A percentile compares a stretch with the other conserved stretches of the same genome.
These are phyloP conservation scores for Dothistroma septosporum DNA, from an alignment of 2,329 filamentous ascomycete genomes.

Conservation along the genomic window DNA sequence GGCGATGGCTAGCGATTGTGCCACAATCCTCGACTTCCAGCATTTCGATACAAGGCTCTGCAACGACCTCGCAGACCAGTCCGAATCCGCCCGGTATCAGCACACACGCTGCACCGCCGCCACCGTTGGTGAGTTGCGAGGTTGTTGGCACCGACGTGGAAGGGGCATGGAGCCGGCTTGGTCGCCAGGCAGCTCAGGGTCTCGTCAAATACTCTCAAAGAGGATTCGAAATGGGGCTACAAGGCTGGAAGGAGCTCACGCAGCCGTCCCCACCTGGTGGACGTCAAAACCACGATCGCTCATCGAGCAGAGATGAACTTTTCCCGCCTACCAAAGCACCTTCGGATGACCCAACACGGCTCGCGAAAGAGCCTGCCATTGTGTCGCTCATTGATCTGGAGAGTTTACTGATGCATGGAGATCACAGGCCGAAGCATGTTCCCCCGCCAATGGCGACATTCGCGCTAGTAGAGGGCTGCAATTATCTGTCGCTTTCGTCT, in stretches of 20 bases:
- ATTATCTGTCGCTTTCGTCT: conserved; percentile 74
- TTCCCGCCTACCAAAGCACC: conserved; percentile 75
- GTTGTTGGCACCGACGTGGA: conserved; percentile 70
- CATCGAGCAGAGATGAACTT: conserved; percentile 17
- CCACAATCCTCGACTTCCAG: conserved; percentile 68
- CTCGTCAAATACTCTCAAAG: conserved; percentile 62
- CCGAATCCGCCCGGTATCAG: conserved; percentile 54
- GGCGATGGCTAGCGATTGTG: conserved; percentile 74
- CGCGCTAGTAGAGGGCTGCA: conserved; percentile 67
- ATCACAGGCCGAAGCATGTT: conserved; percentile 48
- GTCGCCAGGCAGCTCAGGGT: conserved; percentile 72
- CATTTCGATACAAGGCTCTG: conserved; percentile 64
- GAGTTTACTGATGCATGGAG: conserved; percentile 48
- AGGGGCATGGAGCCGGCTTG: conserved; percentile 30
- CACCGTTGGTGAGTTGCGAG: conserved; percentile 62
- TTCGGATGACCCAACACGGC: conserved; percentile 50
- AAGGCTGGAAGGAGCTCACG: conserved; percentile 79
- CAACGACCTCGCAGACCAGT: conserved; percentile 49
- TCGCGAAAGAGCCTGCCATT: conserved; percentile 62
- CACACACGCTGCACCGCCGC: conserved; percentile 63
- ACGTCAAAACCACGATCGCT: conserved; percentile 17
- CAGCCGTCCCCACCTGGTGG: conserved; percentile 47
- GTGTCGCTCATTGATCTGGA: conserved; percentile 72
- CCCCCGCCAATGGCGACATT: conserved; percentile 67
- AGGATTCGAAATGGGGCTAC: conserved; percentile 65